Evolutionary conservation across 2,329 filamentous ascomycete species (phyloP).

Genomic region (Arthrobotrys sinensis): DNA sequence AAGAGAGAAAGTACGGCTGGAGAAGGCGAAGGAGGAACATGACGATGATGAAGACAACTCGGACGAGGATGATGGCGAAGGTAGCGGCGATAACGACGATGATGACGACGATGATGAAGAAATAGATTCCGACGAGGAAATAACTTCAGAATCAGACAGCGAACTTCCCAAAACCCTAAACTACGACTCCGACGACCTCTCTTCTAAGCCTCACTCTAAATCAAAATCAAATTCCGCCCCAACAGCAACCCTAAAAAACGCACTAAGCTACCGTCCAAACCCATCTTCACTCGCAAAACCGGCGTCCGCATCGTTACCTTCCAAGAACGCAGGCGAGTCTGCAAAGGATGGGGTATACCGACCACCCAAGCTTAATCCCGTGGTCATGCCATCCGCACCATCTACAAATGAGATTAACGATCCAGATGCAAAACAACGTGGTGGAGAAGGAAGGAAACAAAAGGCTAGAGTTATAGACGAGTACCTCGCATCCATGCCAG

Average conservation of each 20-base stretch:
- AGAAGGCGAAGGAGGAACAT: constrained; percentile 62
- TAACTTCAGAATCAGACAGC: constrained; percentile 51
- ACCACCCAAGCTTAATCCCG: constrained; percentile 89
- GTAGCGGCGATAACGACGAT: constrained; percentile 62
- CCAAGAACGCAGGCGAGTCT: not conserved
- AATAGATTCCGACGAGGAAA: constrained; percentile 51
- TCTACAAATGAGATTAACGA: constrained; percentile 68
- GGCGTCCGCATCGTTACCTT: constrained; percentile 47
- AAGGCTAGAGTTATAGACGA: constrained; percentile 92
- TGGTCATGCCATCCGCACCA: constrained; percentile 77
- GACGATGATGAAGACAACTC: constrained; percentile 65
- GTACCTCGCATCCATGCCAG: constrained; percentile 86
- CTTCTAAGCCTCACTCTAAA: constrained; percentile 1
- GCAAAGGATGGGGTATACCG: constrained; percentile 81
- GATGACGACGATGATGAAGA: constrained; percentile 37
- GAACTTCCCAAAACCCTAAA: constrained; percentile 52
- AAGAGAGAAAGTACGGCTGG: constrained; percentile 67
- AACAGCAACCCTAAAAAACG: constrained; percentile 70
- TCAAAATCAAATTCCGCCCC: constrained; percentile 67
- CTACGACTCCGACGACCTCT: constrained; percentile 63
- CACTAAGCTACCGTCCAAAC: constrained; percentile 77
- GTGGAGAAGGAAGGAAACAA: constrained; percentile 68
- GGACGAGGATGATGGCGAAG: constrained; percentile 67
- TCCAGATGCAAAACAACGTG: constrained; percentile 75
- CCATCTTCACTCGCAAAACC: constrained; percentile 69